Evolutionary conservation across 2,329 filamentous ascomycete genomes (phyloP), one percentile per base, ranked within the genome.

Genomic region (Didymella arachidicola): DNA sequence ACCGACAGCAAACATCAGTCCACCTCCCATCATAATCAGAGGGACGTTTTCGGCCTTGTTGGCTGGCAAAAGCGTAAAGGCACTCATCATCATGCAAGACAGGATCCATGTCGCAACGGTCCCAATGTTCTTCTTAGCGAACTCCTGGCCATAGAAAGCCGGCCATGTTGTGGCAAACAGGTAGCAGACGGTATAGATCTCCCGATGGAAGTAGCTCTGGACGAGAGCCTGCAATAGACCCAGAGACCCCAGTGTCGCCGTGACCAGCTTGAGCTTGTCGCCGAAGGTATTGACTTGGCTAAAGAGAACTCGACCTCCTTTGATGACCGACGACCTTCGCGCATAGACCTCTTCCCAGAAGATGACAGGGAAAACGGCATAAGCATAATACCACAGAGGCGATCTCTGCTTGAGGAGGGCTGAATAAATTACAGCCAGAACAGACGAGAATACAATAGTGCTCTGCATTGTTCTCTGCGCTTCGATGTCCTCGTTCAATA

Each of bases 341-440:
- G 91, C 91, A 76, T 89, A 94, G 0, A 97, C 91, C 71, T 97
- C 93, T 77, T 97, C 94, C 95, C 95, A 99, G 79, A 99, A 98
- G 57, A 92, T 85, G 2, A 97, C 88, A 0, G 95, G 95, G 76
- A 99, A 99, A 68, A 96, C 86, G 0, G 89, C 91, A 74, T 99
- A 99, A 2, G 87, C 86, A 71, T 98, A 99, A 76, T 99, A 99
- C 2, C 91, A 89, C 57, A 83, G 74, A 0, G 94, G 90, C 1
- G 93, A 97, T 43, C 87, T 85, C 44, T 96, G 94, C 57, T 92
- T 81, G 58, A 90, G 81, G 54, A 99, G 90, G 0, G 92, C 87
- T 7, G 92, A 89, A 70, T 90, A 97, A 12, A 98, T 78, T 1
- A 82, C 82, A 25, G 90, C 84, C n/a, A 96, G 83, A 4, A 90